Conservation (phyloP, 225 moss, liverwort and hornwort genomes). For the Neckera pumila region DNA sequence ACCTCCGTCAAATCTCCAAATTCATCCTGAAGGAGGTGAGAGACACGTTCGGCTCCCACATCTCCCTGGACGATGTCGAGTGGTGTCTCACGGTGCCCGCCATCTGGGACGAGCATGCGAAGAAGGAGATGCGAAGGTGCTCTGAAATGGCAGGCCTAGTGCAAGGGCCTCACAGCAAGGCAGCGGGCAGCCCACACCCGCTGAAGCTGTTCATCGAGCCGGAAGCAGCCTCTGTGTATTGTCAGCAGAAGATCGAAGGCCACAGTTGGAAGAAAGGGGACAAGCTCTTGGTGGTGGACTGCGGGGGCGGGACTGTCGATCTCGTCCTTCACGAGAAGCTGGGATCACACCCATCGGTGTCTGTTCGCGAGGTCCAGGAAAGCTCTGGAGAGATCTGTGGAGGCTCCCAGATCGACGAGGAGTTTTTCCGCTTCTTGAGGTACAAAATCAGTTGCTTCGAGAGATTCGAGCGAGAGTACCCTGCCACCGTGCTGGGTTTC, state of each 20-base stretch:
- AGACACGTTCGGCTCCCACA: not conserved
- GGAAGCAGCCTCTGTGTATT: not conserved
- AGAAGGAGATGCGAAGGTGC: not conserved
- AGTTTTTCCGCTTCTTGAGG: not conserved
- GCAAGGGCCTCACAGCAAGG: not conserved
- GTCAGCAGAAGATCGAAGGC: not conserved
- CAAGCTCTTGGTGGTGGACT: slow-evolving; percentile 2
- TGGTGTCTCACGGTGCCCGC: slow-evolving; percentile 36
- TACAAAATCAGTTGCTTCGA: not conserved
- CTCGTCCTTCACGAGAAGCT: slow-evolving; percentile 10
- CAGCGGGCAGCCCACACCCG: not conserved
- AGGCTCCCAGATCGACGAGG: not conserved
- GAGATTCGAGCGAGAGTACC: not conserved
- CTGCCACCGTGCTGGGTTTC: not conserved
- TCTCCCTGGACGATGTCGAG: slow-evolving; percentile 4
- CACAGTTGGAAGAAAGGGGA: not conserved
- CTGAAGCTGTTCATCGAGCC: slow-evolving; percentile 8
- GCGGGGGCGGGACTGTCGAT: slow-evolving; percentile 14
- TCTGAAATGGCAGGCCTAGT: slow-evolving; percentile 10
- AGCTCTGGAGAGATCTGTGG: slow-evolving; percentile 17
- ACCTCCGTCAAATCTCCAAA: not conserved
- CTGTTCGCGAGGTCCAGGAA: not conserved
- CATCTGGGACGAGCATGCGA: slow-evolving; percentile 16
- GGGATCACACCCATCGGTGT: not conserved
- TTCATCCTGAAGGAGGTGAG: not conserved